Percentiles rank a stretch among this genome's conserved stretches.
Conservation (phyloP, 352 stramenopile genomes). For the Lagenidium sp. region DNA sequence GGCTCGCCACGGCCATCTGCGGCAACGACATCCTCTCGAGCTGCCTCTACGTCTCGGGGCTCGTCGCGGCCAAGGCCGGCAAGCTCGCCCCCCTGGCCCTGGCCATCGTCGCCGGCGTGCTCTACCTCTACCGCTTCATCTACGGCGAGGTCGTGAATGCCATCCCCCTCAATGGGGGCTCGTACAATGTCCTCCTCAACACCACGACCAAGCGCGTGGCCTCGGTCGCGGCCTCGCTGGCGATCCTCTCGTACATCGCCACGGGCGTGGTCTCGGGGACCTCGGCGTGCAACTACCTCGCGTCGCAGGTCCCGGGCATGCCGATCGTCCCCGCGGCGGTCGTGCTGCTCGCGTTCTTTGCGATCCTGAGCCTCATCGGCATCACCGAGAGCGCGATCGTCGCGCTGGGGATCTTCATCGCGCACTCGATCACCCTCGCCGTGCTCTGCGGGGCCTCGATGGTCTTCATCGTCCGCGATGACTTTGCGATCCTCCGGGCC, state of each 20-base stretch:
- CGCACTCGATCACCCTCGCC: constrained; percentile 79
- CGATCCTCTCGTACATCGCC: constrained; percentile 95
- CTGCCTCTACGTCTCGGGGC: constrained; percentile 85
- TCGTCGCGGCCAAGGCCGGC: constrained; percentile 81
- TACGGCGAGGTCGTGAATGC: constrained; percentile 92
- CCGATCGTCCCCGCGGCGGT: constrained; percentile 74
- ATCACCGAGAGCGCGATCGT: constrained; percentile 91
- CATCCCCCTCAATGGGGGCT: constrained; percentile 92
- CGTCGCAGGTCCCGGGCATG: constrained; percentile 61
- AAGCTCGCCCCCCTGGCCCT: constrained; percentile 89
- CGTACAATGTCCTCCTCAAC: constrained; percentile 95
- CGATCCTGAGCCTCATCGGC: constrained; percentile 84
- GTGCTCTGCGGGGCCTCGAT: constrained; percentile 73
- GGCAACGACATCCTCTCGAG: constrained; percentile 95
- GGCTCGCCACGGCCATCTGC: constrained; percentile 91
- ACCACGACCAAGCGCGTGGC: constrained; percentile 92
- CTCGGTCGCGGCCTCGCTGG: constrained; percentile 89
- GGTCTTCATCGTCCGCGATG: constrained; percentile 72
- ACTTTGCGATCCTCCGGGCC: constrained; percentile 63
- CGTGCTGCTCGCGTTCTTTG: constrained; percentile 89
- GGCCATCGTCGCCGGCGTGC: constrained; percentile 81
- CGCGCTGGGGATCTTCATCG: constrained; percentile 88
- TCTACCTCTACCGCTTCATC: constrained; percentile 90
- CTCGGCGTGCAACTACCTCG: constrained; percentile 83
- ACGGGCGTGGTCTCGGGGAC: constrained; percentile 87